Percentiles rank a stretch among this genome's conserved stretches.
phyloP scores from a whole-genome alignment of 495 filamentous ascomycete genomes.

The Aspergillus affinis region DNA sequence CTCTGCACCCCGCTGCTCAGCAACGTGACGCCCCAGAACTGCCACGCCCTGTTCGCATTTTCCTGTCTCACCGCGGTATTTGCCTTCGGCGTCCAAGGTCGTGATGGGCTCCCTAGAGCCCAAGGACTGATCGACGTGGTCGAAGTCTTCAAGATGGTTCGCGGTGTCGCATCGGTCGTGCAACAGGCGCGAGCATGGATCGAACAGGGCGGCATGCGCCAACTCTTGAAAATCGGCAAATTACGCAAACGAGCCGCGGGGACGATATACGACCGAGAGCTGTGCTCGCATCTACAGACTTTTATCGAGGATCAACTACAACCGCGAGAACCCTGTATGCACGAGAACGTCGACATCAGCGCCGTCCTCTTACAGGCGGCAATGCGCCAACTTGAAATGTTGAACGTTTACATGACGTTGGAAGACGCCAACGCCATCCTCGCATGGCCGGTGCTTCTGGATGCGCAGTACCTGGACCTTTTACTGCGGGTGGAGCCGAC shows the following conservation, averaged over 20 bases:
- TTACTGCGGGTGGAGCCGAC: conserved; percentile 6
- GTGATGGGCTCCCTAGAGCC: neutral
- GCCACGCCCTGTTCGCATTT: conserved; percentile 15
- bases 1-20: conserved; percentile 10
- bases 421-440: conserved; percentile 6
- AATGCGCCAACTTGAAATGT: neutral
- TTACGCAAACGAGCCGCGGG: no score
- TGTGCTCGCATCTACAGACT: neutral
- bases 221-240: conserved; percentile 4
- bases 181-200: conserved; percentile 15
- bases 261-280: no score
- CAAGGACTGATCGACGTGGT: conserved; percentile 9
- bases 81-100: conserved; percentile 8
- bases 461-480: conserved; percentile 8
- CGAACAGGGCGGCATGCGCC: conserved; percentile 13
- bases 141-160: conserved; percentile 15
- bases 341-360: neutral
- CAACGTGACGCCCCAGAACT: conserved; percentile 13
- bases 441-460: conserved; percentile 11
- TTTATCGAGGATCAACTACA: neutral
- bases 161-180: conserved; percentile 16
- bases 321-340: neutral
- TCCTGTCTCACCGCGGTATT: conserved; percentile 13
- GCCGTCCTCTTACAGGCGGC: neutral
- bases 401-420: neutral